A percentile compares a stretch with the other conserved stretches of the same genome.
Conservation (phyloP, 768 basidiomycete species). For the Inosperma sp. region DNA sequence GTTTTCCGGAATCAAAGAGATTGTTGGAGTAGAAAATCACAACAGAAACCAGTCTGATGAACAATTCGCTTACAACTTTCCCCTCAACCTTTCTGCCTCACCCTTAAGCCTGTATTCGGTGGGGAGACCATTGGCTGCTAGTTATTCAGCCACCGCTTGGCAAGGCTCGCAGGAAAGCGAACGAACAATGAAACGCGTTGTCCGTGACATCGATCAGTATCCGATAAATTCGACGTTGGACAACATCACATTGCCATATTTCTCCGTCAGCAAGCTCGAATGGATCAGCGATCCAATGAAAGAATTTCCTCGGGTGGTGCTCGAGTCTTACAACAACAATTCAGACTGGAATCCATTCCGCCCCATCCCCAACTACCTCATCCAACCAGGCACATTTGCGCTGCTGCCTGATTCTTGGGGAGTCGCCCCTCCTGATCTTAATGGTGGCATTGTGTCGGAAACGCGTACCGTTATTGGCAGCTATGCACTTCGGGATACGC, state of each 20-base stretch:
- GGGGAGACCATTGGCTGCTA: neutral
- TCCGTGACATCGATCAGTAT: neutral
- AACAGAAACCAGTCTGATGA: too few species aligned
- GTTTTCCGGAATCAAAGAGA: neutral
- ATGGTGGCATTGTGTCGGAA: too few species aligned
- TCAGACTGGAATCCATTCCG: neutral
- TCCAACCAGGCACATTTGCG: neutral
- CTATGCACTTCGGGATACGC: too few species aligned
- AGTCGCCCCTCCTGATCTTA: too few species aligned
- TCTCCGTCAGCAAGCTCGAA: neutral
- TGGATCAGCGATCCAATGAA: neutral
- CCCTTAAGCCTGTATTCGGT: too few species aligned
- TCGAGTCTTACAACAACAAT: neutral
- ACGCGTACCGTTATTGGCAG: too few species aligned
- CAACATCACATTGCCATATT: neutral
- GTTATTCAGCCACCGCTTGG: neutral
- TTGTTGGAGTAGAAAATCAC: too few species aligned
- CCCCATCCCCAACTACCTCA: neutral
- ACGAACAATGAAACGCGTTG: conserved; percentile 1
- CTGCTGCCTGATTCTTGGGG: neutral
- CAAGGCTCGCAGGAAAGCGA: neutral
- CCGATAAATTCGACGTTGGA: neutral
- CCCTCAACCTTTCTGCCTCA: too few species aligned
- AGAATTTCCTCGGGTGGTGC: neutral
- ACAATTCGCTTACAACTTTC: too few species aligned